Base-by-base conservation (phyloP, 768 basidiomycete species). In the Leccinum boreale region DNA sequence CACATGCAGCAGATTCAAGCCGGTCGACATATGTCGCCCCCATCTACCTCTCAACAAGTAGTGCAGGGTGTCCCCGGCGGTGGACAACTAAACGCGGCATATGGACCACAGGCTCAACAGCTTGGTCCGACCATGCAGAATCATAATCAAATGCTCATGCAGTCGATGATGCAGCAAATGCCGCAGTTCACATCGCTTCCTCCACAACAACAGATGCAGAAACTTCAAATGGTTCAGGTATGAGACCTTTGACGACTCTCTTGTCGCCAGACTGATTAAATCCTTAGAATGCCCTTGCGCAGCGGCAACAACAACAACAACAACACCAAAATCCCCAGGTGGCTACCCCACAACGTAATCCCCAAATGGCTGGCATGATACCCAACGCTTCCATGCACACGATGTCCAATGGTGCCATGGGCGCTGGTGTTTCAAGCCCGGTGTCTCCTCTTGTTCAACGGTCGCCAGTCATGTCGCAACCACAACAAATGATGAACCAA, bases 141-240 rank as follows among this genome's bases (percentile, higher is more conserved):
- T 57, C 85, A 83, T 5, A 68, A 58, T 11, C 84, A 90, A 67
- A 83, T 85, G 23, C 74, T 88, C 55, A 70, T 85, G 70, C 78
- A 81, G 57, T 82, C 84, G 62, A 76, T 89, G 74, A 61, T 74
- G 10, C 72, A 77, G 36, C 72, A 72, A 23, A 67, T 84, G 1
- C 87, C 85, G 6, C 77, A 77, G 11, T 89, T 89, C 62, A 72
- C 75, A 60, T 65, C 64, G 19, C 69, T 87, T 56, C 78, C 85
- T 10, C 44, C 77, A 2, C 80, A 75, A 57, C 73, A 78, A 63
- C 86, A 90, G 72, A 65, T 89, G 60, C 86, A 86, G 69, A 83
- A 78, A 65, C 74, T 89, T 70, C 69, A 81, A 35, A 58, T 70
- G 55, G 66, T 81, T 14, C 83, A 84, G 77, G 85, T 85, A 62